A percentile compares a stretch with the other conserved stretches of the same genome.
Evolutionary conservation across 2,329 filamentous ascomycete genomes (phyloP).

Genomic region (Pseudocercospora fuligena): DNA sequence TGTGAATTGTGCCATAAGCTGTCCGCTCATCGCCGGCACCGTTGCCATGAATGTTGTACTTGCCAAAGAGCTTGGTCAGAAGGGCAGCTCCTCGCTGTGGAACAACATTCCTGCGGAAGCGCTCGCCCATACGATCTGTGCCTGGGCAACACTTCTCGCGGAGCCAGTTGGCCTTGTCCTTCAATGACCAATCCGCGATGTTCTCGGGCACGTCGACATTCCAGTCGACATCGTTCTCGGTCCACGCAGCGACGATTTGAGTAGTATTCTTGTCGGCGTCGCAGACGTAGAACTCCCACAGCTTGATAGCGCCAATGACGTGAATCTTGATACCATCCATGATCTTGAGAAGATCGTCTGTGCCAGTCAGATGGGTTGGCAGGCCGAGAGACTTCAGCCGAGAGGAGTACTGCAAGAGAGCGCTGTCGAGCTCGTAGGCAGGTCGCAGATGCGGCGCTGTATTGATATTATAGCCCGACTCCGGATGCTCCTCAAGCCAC

Average conservation of each 20-base stretch:
- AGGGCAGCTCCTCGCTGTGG: slow-evolving; percentile 72
- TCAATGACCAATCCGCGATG: slow-evolving; percentile 60
- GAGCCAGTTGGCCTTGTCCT: slow-evolving; percentile 68
- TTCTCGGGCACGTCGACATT: slow-evolving; percentile 60
- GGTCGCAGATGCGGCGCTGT: slow-evolving; percentile 77
- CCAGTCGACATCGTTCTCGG: slow-evolving; percentile 60
- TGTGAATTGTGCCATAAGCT: slow-evolving; percentile 59
- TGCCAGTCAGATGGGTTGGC: slow-evolving; percentile 72
- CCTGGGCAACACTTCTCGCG: slow-evolving; percentile 71
- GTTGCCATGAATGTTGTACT: slow-evolving; percentile 61
- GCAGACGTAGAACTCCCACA: slow-evolving; percentile 94
- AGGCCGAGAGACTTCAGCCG: slow-evolving; percentile 71
- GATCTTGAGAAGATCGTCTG: slow-evolving; percentile 75
- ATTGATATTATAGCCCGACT: slow-evolving; percentile 90
- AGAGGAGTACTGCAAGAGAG: slow-evolving; percentile 68
- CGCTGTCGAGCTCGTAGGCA: slow-evolving; percentile 76
- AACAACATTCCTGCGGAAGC: slow-evolving; percentile 74
- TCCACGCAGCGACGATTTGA: slow-evolving; percentile 74
- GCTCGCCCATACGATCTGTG: slow-evolving; percentile 75
- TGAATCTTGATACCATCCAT: slow-evolving; percentile 84
- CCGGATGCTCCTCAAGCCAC: slow-evolving; percentile 93
- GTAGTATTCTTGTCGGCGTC: slow-evolving; percentile 75
- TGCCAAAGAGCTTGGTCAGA: slow-evolving; percentile 70
- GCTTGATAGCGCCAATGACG: slow-evolving; percentile 74
- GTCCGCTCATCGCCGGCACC: slow-evolving; percentile 57